Evolutionary conservation across 2,329 filamentous ascomycete genomes (phyloP), one percentile per base, ranked within the genome.

Genomic region (Aspergillus calidoustus): DNA sequence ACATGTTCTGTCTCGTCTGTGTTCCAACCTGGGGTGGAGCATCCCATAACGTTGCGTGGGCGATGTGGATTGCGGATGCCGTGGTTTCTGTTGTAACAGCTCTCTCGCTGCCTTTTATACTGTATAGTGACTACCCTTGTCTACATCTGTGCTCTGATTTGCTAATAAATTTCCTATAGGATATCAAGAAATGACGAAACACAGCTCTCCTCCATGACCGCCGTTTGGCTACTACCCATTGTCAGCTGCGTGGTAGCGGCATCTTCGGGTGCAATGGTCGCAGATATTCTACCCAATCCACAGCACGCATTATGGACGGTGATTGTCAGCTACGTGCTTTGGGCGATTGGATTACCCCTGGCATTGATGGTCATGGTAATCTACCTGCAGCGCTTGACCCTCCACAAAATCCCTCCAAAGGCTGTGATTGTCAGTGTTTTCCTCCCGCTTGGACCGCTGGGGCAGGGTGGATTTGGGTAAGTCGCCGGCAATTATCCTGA

Each of bases 361-460:
- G 85, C 88, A 0, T 81, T 89, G 73, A 84, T 85, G 64, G 83
- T 90, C 7, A 80, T 91, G 47, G 86, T 85, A 5, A 84, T 91
- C 52, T 92, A 92, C 76, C 89, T 90, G 66, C 86, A 89, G 60
- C 86, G 89, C 11, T 80, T 92, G 25, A 87, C 85, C 3, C 73
- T 91, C 2, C 84, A 91, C 75, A 87, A 87, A 46, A 79, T 91
- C n/a, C 89, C 89, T 0, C 85, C 88, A 1, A 84, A 85, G 62
- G 88, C 89, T 64, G 84, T 89, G 57, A 88, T 91, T 47, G 87
- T 91, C 9, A 89, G 84, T 3, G 85, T 87, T 1, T 91, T 91
- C 68, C 77, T 91, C 0, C 89, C 89, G 1, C 78, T 91, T 0
- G 88, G 89, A 0, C 88, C 89, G 0, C 75, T 91, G 1, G 88